Percentiles rank a stretch among this genome's conserved stretches.
Evolutionary conservation across 768 basidiomycete genomes (phyloP).

Genomic region (Russula compacta): DNA sequence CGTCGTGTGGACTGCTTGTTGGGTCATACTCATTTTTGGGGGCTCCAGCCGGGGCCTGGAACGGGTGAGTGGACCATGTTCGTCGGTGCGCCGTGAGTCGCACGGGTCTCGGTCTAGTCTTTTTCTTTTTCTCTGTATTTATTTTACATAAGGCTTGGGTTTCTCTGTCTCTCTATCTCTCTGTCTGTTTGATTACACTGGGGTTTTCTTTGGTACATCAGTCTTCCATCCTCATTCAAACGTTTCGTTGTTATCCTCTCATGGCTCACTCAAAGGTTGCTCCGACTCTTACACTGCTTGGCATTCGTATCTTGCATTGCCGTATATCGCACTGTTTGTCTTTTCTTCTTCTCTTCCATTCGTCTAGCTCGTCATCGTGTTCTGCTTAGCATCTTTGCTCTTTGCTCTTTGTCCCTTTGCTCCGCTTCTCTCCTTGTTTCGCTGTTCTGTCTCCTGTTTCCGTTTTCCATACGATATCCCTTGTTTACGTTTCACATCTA

Average conservation of each 20-base stretch:
- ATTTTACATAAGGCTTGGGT: not conserved
- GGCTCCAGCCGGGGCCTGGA: slow-evolving; percentile 10
- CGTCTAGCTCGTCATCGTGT: not conserved
- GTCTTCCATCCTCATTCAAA: not conserved
- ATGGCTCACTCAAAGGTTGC: not conserved
- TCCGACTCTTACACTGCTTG: not conserved
- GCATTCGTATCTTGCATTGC: not conserved
- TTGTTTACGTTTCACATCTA: not conserved
- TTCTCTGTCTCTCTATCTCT: not conserved
- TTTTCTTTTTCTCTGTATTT: not conserved
- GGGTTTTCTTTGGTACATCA: not conserved
- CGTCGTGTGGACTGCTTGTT: slow-evolving; percentile 12
- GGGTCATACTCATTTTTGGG: slow-evolving; percentile 10
- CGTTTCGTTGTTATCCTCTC: not conserved
- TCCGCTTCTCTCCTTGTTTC: not conserved
- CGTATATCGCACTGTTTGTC: not conserved
- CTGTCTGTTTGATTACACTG: not conserved
- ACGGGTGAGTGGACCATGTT: slow-evolving; percentile 17
- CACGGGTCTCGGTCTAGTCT: not conserved
- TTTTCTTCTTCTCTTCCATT: not conserved
- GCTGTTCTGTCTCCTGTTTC: not conserved
- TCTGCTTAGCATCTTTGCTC: not conserved
- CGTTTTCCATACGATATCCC: not conserved
- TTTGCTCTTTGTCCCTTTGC: not conserved
- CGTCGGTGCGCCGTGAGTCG: slow-evolving; percentile 8